phyloP scores from a whole-genome alignment of 805 yeast genomes.

The Zygosaccharomyces bailii region DNA sequence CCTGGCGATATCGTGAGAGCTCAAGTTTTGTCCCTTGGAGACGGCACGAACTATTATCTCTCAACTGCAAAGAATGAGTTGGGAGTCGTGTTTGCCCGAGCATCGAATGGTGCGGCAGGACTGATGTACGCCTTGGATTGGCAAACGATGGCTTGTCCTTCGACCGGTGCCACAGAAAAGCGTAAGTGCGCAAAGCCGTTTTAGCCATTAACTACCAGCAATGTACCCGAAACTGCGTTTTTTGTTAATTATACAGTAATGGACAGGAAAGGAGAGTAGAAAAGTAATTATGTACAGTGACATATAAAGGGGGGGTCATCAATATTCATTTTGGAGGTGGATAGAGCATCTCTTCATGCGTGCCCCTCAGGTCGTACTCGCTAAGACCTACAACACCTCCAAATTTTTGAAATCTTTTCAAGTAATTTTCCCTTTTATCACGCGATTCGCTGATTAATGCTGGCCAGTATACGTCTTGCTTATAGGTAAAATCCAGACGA shows the following conservation, averaged over 20 bases:
- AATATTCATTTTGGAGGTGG: slow-evolving; percentile 19
- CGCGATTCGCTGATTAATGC: slow-evolving; percentile 58
- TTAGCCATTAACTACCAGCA: slow-evolving; percentile 17
- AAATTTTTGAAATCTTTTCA: slow-evolving; percentile 63
- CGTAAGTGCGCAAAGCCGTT: slow-evolving; percentile 94
- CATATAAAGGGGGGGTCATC: background rate
- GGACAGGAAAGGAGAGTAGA: background rate
- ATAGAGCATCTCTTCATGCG: slow-evolving; percentile 28
- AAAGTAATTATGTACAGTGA: background rate
- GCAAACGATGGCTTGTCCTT: slow-evolving; percentile 86
- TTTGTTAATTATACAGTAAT: slow-evolving; percentile 2
- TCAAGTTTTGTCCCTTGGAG: slow-evolving; percentile 77
- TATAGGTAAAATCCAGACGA: slow-evolving; percentile 73
- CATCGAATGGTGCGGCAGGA: slow-evolving; percentile 62
- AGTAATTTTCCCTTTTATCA: slow-evolving; percentile 57
- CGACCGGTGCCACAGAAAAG: slow-evolving; percentile 67
- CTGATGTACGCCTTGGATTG: slow-evolving; percentile 88
- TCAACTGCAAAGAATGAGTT: slow-evolving; percentile 86
- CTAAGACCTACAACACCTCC: slow-evolving; percentile 75
- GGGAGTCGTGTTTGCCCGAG: slow-evolving; percentile 88
- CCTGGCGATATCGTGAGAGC: slow-evolving; percentile 96
- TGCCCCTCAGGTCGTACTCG: slow-evolving; percentile 72
- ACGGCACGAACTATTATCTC: slow-evolving; percentile 85
- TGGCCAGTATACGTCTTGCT: slow-evolving; percentile 79
- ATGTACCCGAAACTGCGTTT: no score